phyloP scores from a whole-genome alignment of 768 basidiomycete species.

The Mycena epipterygia region DNA sequence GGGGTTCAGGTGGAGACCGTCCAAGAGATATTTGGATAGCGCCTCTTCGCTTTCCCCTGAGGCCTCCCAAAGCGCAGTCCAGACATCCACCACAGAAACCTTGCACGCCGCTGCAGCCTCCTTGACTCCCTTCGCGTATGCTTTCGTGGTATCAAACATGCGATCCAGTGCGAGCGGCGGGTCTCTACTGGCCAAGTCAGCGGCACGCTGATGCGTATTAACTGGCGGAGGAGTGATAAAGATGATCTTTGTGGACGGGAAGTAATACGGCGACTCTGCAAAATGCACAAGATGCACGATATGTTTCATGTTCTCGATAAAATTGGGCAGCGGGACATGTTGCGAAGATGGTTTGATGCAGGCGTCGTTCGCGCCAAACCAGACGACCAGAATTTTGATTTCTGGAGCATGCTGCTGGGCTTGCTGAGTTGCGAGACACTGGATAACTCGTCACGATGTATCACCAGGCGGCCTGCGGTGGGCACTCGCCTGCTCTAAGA shows the following conservation, averaged over 20 bases:
- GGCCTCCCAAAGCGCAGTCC: conserved; percentile 79
- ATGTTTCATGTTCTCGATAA: conserved; percentile 70
- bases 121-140: conserved; percentile 80
- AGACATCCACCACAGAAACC: conserved; percentile 81
- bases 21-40: conserved; percentile 67
- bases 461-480: too few species aligned
- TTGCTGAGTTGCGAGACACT: conserved; percentile 72
- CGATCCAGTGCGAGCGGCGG: conserved; percentile 71
- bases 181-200: conserved; percentile 62
- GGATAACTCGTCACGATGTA: too few species aligned
- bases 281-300: conserved; percentile 76
- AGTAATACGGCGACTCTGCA: conserved; percentile 73
- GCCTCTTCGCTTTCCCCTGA: conserved; percentile 72
- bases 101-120: conserved; percentile 67
- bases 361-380: conserved; percentile 94
- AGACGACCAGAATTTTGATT: conserved; percentile 83
- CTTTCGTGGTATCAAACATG: conserved; percentile 69
- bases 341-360: conserved; percentile 74
- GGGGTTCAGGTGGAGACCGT: conserved; percentile 87
- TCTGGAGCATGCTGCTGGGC: conserved; percentile 65
- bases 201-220: conserved; percentile 70
- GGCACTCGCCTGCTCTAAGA: conserved; percentile 76
- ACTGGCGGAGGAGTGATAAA: conserved; percentile 91
- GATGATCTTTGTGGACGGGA: conserved; percentile 80
- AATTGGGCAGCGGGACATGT: conserved; percentile 80